Conservation (phyloP, 495 filamentous ascomycete species). For the Lasiosphaeriaceae sp. region DNA sequence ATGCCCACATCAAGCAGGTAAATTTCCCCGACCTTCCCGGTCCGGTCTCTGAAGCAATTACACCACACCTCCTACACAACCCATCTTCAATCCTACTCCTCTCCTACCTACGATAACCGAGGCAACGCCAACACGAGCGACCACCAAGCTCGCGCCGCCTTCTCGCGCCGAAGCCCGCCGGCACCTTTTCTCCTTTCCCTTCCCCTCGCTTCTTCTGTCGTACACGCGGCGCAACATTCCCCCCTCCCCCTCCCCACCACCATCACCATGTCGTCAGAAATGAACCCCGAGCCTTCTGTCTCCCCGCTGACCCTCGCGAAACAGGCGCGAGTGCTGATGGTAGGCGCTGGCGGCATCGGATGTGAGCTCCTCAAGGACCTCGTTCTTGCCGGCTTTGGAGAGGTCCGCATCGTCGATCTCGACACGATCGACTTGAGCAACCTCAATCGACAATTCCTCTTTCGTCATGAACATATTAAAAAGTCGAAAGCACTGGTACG, state of each 20-base stretch:
- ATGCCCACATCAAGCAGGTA: slow-evolving; percentile 46
- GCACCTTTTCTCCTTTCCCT: not conserved
- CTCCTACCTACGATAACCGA: not conserved
- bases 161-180: not conserved
- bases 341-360: slow-evolving; percentile 94
- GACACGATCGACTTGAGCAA: slow-evolving; percentile 99
- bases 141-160: not conserved
- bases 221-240: not conserved
- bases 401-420: slow-evolving; percentile 93
- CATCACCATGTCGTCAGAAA: not conserved
- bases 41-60: too few relatives aligned
- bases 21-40: slow-evolving; percentile 10
- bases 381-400: slow-evolving; percentile 86
- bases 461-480: slow-evolving; percentile 95
- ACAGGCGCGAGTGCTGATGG: slow-evolving; percentile 86
- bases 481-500: slow-evolving; percentile 89
- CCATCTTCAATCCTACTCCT: not conserved
- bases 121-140: not conserved
- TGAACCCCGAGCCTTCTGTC: not conserved
- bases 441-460: slow-evolving; percentile 96
- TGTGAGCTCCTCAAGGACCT: slow-evolving; percentile 98
- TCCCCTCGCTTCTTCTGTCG: not conserved
- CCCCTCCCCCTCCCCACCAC: too few relatives aligned
- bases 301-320: slow-evolving; percentile 27
- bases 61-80: too few relatives aligned